Base-by-base conservation (phyloP, 441 rosid genomes). In the Gossypium aridum region DNA sequence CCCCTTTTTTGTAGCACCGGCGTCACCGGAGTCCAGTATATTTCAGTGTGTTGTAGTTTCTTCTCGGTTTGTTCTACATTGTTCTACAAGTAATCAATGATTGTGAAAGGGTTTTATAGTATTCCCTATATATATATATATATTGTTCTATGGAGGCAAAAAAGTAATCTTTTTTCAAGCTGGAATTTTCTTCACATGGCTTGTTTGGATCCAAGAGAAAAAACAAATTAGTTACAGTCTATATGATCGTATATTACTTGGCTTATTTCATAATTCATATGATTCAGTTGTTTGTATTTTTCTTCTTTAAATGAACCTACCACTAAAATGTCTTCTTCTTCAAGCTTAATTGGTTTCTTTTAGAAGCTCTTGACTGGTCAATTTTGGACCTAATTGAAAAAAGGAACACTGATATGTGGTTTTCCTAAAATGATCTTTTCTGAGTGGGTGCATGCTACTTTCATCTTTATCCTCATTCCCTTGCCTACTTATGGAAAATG, bases 201-300 rank as follows among this genome's bases (percentile, higher is more conserved):
- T 63, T 72, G 74, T 26, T 53, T 57, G 67, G 72, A 23, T 77
- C 68, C 73, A 77, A 71, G 4, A 49, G 54, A 60, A 34, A 31
- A 31, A 34, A 34, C 2, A 70, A 60, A 9, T 19, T 43, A 28
- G 71, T 37, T 34, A 10, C 13, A 25, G 34, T 28, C 14, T 43
- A 31, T 43, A 31, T 23, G 16, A 61, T 61, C 56, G 39, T 31
- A 43, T 25, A 63, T 59, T 7, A 43, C 65, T 53, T 71, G 71
- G 69, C 55, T 67, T 14, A 22, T 13, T n/a, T n/a, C n/a, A n/a
- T n/a, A n/a, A n/a, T 7, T 53, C n/a, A 28, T 47, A 16, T 57
- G 57, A 22, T 4, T 53, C 72, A 25, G 13, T 16, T 49, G 16
- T 49, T 49, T 49, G 5, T 70, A 7, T 20, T 31, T 19, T 0